Conservation (phyloP, 495 filamentous ascomycete genomes). For the Viridothelium virens region DNA sequence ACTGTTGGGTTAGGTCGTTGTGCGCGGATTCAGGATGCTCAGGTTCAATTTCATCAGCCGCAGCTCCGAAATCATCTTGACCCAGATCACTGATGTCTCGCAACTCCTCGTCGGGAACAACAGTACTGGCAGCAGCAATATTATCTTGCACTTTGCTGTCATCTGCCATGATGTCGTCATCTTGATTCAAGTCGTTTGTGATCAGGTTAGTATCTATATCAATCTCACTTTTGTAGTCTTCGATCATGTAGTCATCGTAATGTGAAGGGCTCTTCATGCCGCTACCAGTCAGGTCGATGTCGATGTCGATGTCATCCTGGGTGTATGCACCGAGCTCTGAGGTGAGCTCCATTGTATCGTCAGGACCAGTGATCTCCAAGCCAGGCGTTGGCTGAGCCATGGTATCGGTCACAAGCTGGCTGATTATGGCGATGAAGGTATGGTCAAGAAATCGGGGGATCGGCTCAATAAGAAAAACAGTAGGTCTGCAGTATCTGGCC, state of each 20-base stretch:
- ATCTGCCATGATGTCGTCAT: slow-evolving; percentile 43
- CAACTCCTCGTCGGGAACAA: slow-evolving; percentile 20
- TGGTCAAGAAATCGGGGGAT: neutral
- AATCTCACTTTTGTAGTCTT: slow-evolving; percentile 33
- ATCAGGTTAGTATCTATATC: slow-evolving; percentile 27
- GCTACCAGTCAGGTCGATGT: slow-evolving; percentile 55
- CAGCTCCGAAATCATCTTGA: slow-evolving; percentile 5
- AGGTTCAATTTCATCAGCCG: neutral
- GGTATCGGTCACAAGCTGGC: slow-evolving; percentile 1
- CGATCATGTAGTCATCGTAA: slow-evolving; percentile 60
- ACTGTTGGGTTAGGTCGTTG: slow-evolving; percentile 25
- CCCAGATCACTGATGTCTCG: neutral
- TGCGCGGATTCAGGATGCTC: neutral
- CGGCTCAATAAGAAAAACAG: too few species aligned
- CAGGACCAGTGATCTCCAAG: slow-evolving; percentile 26
- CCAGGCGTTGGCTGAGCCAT: slow-evolving; percentile 9
- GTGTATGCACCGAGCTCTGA: slow-evolving; percentile 38
- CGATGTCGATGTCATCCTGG: slow-evolving; percentile 67
- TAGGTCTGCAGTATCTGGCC: too few species aligned
- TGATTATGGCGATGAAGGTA: neutral
- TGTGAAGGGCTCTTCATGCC: slow-evolving; percentile 39
- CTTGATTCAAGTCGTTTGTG: slow-evolving; percentile 26
- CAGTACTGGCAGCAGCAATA: slow-evolving; percentile 16
- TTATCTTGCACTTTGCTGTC: slow-evolving; percentile 18
- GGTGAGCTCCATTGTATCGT: slow-evolving; percentile 50